These are phyloP conservation scores for Sporothrix dimorphospora DNA, from an alignment of 2,329 filamentous ascomycete genomes.

Conservation along the genomic window DNA sequence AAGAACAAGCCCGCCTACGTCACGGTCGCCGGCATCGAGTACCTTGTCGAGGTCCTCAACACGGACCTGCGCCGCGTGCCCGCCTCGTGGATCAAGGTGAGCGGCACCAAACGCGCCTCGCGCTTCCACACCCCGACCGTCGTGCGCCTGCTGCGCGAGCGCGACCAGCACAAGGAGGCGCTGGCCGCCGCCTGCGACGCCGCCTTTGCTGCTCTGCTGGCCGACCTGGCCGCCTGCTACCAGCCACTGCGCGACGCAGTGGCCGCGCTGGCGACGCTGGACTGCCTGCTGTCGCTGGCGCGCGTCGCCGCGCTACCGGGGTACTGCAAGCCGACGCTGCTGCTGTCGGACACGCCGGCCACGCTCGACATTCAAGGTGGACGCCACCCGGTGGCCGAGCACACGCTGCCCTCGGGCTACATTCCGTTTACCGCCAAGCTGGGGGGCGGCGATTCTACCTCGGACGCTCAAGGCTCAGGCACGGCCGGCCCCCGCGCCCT, in stretches of 20 bases:
- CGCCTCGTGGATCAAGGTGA: slow-evolving; percentile 93
- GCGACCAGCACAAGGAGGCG: slow-evolving; percentile 93
- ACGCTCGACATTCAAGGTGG: slow-evolving; percentile 73
- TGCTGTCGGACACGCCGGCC: slow-evolving; percentile 59
- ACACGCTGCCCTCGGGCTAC: slow-evolving; percentile 80
- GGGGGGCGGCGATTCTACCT: slow-evolving; percentile 45
- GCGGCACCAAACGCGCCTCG: slow-evolving; percentile 87
- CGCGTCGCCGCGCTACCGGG: slow-evolving; percentile 83
- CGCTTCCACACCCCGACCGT: slow-evolving; percentile 95
- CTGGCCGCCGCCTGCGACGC: slow-evolving; percentile 88
- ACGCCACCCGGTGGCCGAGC: slow-evolving; percentile 95
- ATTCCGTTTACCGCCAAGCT: slow-evolving; percentile 87
- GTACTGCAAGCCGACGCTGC: slow-evolving; percentile 76
- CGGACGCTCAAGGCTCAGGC: neutral
- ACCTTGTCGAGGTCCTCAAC: slow-evolving; percentile 89
- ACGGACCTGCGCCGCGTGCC: slow-evolving; percentile 81
- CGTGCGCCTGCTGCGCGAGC: slow-evolving; percentile 77
- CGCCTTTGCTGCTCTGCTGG: slow-evolving; percentile 74
- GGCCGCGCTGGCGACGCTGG: slow-evolving; percentile 80
- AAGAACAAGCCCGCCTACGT: slow-evolving; percentile 70
- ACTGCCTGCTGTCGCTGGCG: slow-evolving; percentile 86
- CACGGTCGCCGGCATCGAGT: slow-evolving; percentile 89
- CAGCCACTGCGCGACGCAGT: slow-evolving; percentile 88
- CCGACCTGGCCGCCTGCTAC: slow-evolving; percentile 79
- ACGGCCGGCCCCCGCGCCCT: slow-evolving; percentile 55